phyloP scores from a whole-genome alignment of 495 filamentous ascomycete species.

The Clavariopsis aquatica region DNA sequence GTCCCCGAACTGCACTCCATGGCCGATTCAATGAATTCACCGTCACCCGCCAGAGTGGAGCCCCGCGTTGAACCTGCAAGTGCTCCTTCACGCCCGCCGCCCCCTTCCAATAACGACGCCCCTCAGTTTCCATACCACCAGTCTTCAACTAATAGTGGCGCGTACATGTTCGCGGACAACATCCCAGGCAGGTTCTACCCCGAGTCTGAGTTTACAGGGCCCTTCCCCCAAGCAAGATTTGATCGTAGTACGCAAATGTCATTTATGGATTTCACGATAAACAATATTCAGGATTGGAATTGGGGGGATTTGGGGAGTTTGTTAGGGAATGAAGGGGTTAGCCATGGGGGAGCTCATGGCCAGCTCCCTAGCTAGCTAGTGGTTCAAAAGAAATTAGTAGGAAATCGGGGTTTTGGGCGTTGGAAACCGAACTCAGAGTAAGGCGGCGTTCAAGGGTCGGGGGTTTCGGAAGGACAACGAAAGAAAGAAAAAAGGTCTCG shows the following conservation, averaged over 20 bases:
- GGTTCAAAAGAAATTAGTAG: not conserved
- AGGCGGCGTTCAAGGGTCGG: too few species aligned
- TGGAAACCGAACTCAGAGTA: too few species aligned
- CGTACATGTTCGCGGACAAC: slow-evolving; percentile 25
- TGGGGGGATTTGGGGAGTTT: slow-evolving; percentile 30
- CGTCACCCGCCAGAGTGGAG: slow-evolving; percentile 1
- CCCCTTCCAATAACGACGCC: not conserved
- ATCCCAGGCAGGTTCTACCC: slow-evolving; percentile 9
- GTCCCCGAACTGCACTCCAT: slow-evolving; percentile 25
- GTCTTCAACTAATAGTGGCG: slow-evolving; percentile 24
- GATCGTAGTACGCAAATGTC: slow-evolving; percentile 22
- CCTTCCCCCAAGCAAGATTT: slow-evolving; percentile 4
- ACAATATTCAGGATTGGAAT: slow-evolving; percentile 32
- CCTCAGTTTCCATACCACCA: slow-evolving; percentile 8
- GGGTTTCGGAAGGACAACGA: not conserved
- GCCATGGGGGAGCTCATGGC: not conserved
- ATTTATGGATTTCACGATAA: slow-evolving; percentile 33
- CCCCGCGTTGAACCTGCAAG: not conserved
- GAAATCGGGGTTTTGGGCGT: not conserved
- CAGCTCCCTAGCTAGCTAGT: too few species aligned
- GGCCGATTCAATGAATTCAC: slow-evolving; percentile 17
- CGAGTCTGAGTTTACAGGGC: not conserved
- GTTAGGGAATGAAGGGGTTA: slow-evolving; percentile 6
- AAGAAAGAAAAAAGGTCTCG: not conserved
- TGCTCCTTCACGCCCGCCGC: not conserved